A percentile compares a stretch with the other conserved stretches of the same genome.
These are phyloP conservation scores for Pichia sp. DNA, from an alignment of 1,139 yeast species.

Conservation along the genomic window DNA sequence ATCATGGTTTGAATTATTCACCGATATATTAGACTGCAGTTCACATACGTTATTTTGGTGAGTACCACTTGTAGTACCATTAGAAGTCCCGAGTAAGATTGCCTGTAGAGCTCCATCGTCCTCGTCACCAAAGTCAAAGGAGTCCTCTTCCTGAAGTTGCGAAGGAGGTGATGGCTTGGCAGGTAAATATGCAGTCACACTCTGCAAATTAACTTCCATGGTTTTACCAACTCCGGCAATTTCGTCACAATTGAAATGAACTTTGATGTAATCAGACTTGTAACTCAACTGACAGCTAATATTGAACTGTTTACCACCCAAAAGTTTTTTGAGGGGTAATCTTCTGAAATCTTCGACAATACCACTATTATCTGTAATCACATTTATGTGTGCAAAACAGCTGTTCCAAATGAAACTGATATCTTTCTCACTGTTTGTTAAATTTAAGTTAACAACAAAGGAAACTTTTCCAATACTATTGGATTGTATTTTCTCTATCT, in stretches of 20 bases:
- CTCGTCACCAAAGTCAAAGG: constrained; percentile 5
- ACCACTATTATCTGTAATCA: constrained; percentile 27
- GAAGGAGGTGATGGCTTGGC: no score
- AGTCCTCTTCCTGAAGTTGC: no score
- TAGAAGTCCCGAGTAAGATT: no score
- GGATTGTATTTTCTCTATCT: constrained; percentile 5
- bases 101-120: constrained; percentile 1
- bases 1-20: background rate
- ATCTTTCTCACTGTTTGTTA: constrained; percentile 16
- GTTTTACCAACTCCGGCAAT: constrained; percentile 30
- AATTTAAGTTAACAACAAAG: background rate
- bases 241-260: constrained; percentile 31
- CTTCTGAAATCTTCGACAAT: constrained; percentile 35
- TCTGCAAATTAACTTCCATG: constrained; percentile 1
- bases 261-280: constrained; percentile 21
- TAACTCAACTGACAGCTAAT: constrained; percentile 20
- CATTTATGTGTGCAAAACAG: constrained; percentile 23
- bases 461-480: constrained; percentile 4
- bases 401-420: constrained; percentile 29
- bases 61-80: no score
- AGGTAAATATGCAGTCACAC: background rate
- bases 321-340: constrained; percentile 27
- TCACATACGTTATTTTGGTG: no score
- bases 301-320: constrained; percentile 24
- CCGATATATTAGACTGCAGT: no score